Evolutionary conservation across 2,329 filamentous ascomycete species (phyloP), one percentile per base, ranked within the genome.

Genomic region (Xylaria sp.): DNA sequence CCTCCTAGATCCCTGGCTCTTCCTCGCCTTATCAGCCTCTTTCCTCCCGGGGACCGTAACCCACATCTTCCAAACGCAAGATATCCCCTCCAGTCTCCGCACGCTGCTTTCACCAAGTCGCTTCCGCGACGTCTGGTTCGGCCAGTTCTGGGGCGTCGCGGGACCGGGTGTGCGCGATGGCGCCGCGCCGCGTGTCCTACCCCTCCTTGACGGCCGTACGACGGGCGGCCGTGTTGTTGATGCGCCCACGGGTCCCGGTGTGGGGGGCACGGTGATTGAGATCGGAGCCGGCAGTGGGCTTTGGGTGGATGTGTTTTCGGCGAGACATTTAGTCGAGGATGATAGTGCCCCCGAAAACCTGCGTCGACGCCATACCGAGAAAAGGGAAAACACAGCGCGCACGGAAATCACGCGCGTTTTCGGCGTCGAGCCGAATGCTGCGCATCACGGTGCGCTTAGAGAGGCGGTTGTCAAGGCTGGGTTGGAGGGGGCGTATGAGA

Each of bases 341-440:
- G 19, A 1, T 18, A 3, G 6, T 11, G 39, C 10, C 10, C 5
- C 48, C 2, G 8, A 11, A 3, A 4, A 2, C 7, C 16, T 49
- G 35, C 10, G 37, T 34, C 18, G 39, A 13, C 19, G 52, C 13
- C 13, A 23, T 10, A 42, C 11, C 1, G 49, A 35, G 47, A 55
- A 54, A 42, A 47, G 58, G 8, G 9, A 30, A 13, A 23, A 57
- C 4, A 62, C 62, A 34, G 55, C 57, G 53, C 60, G 59, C 48
- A 63, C 9, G 53, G 64, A 39, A 1, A 68, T 83, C 57, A 76
- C 72, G 37, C 78, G 76, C 37, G 75, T 89, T 49, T 87, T 83
- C 66, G 86, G 85, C 57, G 79, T 89, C 3, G 86, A 89, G 73
- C 86, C 86, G 2, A 88, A 87, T 68, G 57, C 69, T 0, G 77